Evolutionary conservation across 2,329 filamentous ascomycete species (phyloP), one percentile per base, ranked within the genome.

Genomic region (Cadophora gregata): DNA sequence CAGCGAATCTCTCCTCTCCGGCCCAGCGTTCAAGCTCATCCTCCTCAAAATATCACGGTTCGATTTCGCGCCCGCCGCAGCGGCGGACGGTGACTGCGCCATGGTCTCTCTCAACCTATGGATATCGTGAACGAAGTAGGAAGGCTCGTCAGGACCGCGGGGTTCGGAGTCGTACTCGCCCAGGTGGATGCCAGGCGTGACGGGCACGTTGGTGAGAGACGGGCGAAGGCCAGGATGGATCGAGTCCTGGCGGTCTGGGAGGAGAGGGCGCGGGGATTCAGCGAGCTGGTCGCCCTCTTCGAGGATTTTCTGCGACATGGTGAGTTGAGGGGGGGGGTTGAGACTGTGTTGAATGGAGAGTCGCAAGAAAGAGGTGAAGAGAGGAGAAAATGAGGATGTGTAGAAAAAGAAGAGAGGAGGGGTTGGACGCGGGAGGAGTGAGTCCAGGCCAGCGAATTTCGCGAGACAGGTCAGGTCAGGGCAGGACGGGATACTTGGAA

Each of bases 21-120:
- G 60, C 24, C 61, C 53, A 21, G 42, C 29, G 47, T 45, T 62
- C 67, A 80, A 73, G 72, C 80, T 83, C 75, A 84, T 79, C 61
- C 80, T 78, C 25, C 79, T 79, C 62, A 84, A 73, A 45, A 81
- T 79, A 45, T 83, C 80, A 29, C 78, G 75, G 64, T 79, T 78
- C 19, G 80, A 77, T 66, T 75, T 75, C 31, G 78, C 76, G 31
- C 79, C 79, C 5, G 72, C 69, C 14, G 73, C 75, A 9, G 76
- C 69, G 64, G 76, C 70, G 62, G 29, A 67, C 7, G 75, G 73
- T 25, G 74, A 73, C 58, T 71, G 66, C 53, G 73, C 73, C 71
- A 76, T 73, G n/a, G 47, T 67, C 19, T 66, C 55, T 36, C 68
- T 59, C 25, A 69, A 19, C 14, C 62, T 66, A 29, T 66, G 61